Percentiles rank a stretch among this genome's conserved stretches.
Evolutionary conservation across 148 eudicot species (phyloP).

Genomic region (Suaeda aralocaspica): DNA sequence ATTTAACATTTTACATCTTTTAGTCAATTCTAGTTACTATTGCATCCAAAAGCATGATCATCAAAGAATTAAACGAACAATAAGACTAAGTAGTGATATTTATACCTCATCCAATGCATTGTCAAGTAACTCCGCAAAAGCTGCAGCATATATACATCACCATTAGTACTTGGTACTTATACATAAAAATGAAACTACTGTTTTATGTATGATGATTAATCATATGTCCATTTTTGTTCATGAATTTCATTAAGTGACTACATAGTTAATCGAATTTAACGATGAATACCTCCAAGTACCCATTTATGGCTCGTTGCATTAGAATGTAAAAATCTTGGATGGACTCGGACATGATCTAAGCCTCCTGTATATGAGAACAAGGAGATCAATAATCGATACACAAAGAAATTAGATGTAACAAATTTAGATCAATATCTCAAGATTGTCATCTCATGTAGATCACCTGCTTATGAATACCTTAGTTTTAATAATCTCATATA

Average conservation of each 20-base stretch:
- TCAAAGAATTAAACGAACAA: background rate
- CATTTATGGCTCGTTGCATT: conserved; percentile 92
- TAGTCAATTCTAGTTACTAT: no score
- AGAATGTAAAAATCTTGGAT: conserved; percentile 74
- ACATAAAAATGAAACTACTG: background rate
- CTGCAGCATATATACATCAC: conserved; percentile 25
- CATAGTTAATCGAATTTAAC: no score
- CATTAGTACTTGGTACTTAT: background rate
- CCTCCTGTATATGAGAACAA: conserved; percentile 33
- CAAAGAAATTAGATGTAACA: no score
- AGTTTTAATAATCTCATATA: no score
- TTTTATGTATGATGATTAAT: no score
- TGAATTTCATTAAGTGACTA: no score
- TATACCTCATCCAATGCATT: conserved; percentile 72
- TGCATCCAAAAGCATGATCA: background rate
- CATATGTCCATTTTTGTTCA: no score
- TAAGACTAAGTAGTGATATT: no score
- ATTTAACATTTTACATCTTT: background rate
- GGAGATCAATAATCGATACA: background rate
- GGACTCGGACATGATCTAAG: conserved; percentile 68
- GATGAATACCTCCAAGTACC: conserved; percentile 67
- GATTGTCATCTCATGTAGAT: no score
- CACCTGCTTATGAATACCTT: no score
- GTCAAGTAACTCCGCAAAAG: conserved; percentile 77
- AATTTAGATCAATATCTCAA: no score